Evolutionary conservation across 2,329 filamentous ascomycete species (phyloP).

Genomic region (Trichocomaceae sp.): DNA sequence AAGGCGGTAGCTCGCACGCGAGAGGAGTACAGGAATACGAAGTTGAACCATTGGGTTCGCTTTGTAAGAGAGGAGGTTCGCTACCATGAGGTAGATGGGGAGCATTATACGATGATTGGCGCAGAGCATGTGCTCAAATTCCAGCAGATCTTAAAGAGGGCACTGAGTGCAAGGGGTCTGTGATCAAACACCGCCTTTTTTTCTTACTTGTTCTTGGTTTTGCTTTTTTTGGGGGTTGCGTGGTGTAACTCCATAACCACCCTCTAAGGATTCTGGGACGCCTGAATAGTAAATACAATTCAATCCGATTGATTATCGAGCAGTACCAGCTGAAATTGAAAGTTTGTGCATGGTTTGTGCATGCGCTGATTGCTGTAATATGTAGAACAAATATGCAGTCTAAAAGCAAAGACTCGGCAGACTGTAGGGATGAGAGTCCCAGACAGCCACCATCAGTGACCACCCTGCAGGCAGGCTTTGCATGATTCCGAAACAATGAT

Average conservation of each 20-base stretch:
- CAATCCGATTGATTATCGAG: not conserved
- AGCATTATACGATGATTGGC: constrained; percentile 37
- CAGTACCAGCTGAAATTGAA: not conserved
- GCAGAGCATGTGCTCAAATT: constrained; percentile 33
- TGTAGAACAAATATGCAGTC: not conserved
- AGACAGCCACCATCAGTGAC: not conserved
- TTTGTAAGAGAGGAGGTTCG: constrained; percentile 22
- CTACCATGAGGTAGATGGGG: constrained; percentile 33
- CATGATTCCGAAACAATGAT: not conserved
- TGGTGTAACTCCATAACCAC: not conserved
- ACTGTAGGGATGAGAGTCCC: no score
- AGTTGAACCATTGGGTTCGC: constrained; percentile 32
- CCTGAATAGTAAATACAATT: not conserved
- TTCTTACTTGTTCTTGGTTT: not conserved
- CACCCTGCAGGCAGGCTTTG: not conserved
- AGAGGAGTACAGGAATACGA: constrained; percentile 6
- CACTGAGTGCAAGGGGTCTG: not conserved
- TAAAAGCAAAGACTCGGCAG: not conserved
- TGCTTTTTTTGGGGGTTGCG: not conserved
- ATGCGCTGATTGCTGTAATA: not conserved
- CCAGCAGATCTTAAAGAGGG: constrained; percentile 10
- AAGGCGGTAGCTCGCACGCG: not conserved
- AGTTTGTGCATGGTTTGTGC: not conserved
- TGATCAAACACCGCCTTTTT: not conserved
- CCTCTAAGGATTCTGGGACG: not conserved